Evolutionary conservation across 495 filamentous ascomycete genomes (phyloP), one percentile per base, ranked within the genome.

Genomic region (Neurospora sp.): DNA sequence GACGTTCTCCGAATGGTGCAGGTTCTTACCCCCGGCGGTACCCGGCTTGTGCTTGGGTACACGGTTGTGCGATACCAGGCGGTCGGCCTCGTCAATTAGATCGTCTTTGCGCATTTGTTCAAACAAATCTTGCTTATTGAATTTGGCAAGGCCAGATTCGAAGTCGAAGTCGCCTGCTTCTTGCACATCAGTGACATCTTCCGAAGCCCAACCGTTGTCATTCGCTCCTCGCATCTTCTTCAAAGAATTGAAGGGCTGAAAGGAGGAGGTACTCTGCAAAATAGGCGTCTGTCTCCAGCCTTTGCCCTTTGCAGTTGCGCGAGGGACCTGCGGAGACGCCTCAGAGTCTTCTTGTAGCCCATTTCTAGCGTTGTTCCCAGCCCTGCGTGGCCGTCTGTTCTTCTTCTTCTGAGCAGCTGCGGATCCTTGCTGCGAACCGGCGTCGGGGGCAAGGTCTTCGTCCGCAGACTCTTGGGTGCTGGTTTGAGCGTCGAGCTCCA

Each of bases 181-280:
- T 81, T 97, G 95, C n/a, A 97, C 94, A 81, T 99, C 96, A 3
- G 94, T 97, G 35, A 94, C 94, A 81, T 98, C 94, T 79, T 97
- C 96, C 0, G 95, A 98, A 46, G 93, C 94, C 96, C 96, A 99
- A 14, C 94, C 96, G 82, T 92, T 97, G 22, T 92, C 87, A 74
- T 91, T 86, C 31, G 88, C 87, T 22, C 80, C 81, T 44, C 84
- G 83, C 37, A 86, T 85, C 69, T 84, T 80, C 85, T 87, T 87
- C 78, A 90, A 79, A 76, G 86, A 82, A 80, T 86, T 82, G 81
- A 84, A 87, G 35, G 81, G 87, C 77, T 85, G 90, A 81, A 85
- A 87, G 1, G 84, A 87, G 35, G 82, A 88, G 12, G 81, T 84
- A 40, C 82, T 89, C 80, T 87, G 91, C 46, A 95, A 85, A 35